Base-by-base conservation (phyloP, 208 protist genomes). In the Trypanosoma platydactyli region DNA sequence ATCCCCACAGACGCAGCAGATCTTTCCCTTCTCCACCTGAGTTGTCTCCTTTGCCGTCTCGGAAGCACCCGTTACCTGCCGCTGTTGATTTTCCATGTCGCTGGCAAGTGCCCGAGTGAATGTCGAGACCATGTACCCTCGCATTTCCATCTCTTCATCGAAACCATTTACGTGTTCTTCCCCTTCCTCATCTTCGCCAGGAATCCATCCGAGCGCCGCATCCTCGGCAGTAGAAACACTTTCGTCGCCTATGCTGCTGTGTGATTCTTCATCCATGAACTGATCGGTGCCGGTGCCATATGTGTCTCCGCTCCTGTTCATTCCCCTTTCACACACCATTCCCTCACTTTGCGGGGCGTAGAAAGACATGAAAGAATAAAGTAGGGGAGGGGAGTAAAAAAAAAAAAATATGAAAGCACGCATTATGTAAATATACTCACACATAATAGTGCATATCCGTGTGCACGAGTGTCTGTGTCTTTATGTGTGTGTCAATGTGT, bases 1-100 rank as follows among this genome's bases (percentile, higher is more conserved):
- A 33, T 74, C 70, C 4, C 77, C 77, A 54, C 90, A 96, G 6
- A 94, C 66, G 62, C 84, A 94, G 66, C 90, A 96, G 3, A 65
- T 18, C 30, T n/a, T 61, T 25, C 22, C 45, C 22, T 16, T 44
- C 13, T 2, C 33, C 12, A 3, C 44, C 16, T 55, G 38, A 3
- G 35, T 20, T 22, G 64, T 71, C 9, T 56, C 9, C 35, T 0
- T 38, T 11, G 12, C 20, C 3, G 7, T 0, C 20, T n/a, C 48
- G 24, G 27, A 12, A 49, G n/a, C 27, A 7, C 27, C 56, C 58
- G 24, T 46, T 16, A 20, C 0, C 6, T 60, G 64, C 46, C 53
- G 20, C 11, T 38, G 33, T 11, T 64, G 57, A 51, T n/a, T 59
- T 55, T 18, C 66, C 40, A 81, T 30, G 24, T 88, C 75, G 42